Evolutionary conservation across 352 stramenopile genomes (phyloP).

Genomic region (Phytophthora litchii): DNA sequence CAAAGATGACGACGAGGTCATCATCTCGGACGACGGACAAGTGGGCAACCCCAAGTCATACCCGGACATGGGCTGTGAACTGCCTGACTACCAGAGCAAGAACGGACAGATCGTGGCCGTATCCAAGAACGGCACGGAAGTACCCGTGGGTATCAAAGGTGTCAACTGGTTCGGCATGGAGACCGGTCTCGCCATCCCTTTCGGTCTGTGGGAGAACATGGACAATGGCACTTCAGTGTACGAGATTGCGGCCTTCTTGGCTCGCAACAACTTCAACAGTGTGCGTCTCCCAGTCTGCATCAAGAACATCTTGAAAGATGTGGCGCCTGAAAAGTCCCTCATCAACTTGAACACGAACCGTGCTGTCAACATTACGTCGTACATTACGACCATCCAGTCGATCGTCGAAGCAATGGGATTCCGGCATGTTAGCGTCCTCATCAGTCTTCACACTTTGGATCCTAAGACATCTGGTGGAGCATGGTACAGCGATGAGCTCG

Average conservation of each 20-base stretch:
- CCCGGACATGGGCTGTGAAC: conserved; percentile 51
- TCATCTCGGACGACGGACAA: conserved; percentile 58
- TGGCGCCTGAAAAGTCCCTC: conserved; percentile 47
- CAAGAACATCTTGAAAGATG: conserved; percentile 60
- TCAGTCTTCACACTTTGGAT: conserved; percentile 70
- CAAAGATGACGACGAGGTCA: conserved; percentile 32
- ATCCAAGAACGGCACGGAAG: conserved; percentile 60
- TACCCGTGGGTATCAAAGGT: conserved; percentile 60
- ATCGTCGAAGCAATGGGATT: conserved; percentile 64
- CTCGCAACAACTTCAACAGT: conserved; percentile 75
- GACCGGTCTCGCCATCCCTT: conserved; percentile 56
- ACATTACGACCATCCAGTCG: conserved; percentile 62
- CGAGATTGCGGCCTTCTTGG: conserved; percentile 62
- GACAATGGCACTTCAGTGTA: conserved; percentile 70
- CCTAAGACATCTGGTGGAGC: conserved; percentile 52
- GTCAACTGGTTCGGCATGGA: conserved; percentile 85
- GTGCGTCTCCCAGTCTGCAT: conserved; percentile 67
- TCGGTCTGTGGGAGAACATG: conserved; percentile 74
- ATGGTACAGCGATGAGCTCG: conserved; percentile 62
- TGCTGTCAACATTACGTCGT: conserved; percentile 62
- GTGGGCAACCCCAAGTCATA: conserved; percentile 65
- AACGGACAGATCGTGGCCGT: conserved; percentile 52
- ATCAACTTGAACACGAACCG: conserved; percentile 73
- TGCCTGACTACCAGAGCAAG: conserved; percentile 71
- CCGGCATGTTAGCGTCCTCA: conserved; percentile 62